Base-by-base conservation (phyloP, 768 basidiomycete genomes). In the Sistotremastrum niveocremeum region DNA sequence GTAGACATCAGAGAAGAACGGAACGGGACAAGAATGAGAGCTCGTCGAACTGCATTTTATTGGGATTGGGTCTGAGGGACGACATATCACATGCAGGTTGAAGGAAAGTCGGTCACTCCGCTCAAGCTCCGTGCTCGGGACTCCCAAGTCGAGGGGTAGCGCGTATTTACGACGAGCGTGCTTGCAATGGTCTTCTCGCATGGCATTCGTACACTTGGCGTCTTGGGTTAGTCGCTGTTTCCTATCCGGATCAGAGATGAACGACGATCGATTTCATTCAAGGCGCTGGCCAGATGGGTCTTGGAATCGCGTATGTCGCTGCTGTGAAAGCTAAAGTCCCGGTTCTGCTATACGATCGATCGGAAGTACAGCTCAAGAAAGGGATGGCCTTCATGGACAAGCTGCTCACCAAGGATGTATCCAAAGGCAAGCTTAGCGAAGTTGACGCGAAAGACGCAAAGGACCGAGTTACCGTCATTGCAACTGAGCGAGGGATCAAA, bases 281-380 rank as follows among this genome's bases (percentile, higher is more conserved):
- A 52, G 84, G 85, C 39, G 80, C 84, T 12, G 86, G 85, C 42
- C 84, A 88, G 59, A 87, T 86, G 84, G 65, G 65, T 66, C 77
- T 85, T 0, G 94, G 93, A 2, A 97, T 98, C 41, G 87, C 90
- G 51, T 74, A 84, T 44, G 89, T 94, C 37, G 72, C 89, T 12
- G 83, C 87, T 36, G 68, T 91, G 28, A 79, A 83, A 34, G 94
- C 93, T 37, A 80, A 79, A 56, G 80, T 93, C 4, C 79, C 86
- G 3, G 87, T 95, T 4, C 68, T 86, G 34, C 62, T 98, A n/a
- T 74, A 87, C 53, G 93, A 98, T 69, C 69, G 74, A 35, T 88
- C 85, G 4, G 54, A 72, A 1, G 69, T 74, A 28, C 89, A 94
- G 58, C 70, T 95, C 39, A 65, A 70, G 37, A 80, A 79, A 51